Conservation (phyloP, 345 rosid genomes). For the Bruguiera sexangula region DNA sequence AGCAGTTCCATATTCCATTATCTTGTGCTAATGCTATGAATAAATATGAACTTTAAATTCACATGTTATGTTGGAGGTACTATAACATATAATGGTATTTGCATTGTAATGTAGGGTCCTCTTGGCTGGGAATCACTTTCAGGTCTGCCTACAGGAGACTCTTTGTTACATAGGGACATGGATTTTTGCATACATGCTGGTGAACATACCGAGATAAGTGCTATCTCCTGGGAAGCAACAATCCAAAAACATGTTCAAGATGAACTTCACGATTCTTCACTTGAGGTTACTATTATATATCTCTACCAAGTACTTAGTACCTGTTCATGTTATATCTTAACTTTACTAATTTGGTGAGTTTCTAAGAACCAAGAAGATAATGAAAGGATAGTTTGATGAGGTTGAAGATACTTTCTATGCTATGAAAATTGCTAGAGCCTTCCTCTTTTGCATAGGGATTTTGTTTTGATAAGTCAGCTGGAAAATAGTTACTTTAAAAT, state of each 20-base stretch:
- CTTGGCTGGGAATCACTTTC: constrained; percentile 85
- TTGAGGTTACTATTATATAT: constrained; percentile 44
- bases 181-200: constrained; percentile 61
- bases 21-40: neutral
- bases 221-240: constrained; percentile 89
- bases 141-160: constrained; percentile 69
- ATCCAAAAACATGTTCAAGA: constrained; percentile 84
- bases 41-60: neutral
- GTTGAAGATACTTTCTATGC: neutral
- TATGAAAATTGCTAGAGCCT: neutral
- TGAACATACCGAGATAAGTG: constrained; percentile 62
- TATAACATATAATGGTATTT: constrained; percentile 15
- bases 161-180: constrained; percentile 57
- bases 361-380: neutral
- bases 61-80: neutral
- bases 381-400: neutral
- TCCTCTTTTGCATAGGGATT: neutral
- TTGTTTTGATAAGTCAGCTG: constrained; percentile 2
- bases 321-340: neutral
- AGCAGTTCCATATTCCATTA: neutral
- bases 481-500: constrained; percentile 6
- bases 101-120: constrained; percentile 66
- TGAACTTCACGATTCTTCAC: constrained; percentile 74
- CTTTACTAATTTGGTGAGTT: neutral
- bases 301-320: neutral